Base-by-base conservation (phyloP, 78 protist species). In the Mantamonas sphyraenae region DNA sequence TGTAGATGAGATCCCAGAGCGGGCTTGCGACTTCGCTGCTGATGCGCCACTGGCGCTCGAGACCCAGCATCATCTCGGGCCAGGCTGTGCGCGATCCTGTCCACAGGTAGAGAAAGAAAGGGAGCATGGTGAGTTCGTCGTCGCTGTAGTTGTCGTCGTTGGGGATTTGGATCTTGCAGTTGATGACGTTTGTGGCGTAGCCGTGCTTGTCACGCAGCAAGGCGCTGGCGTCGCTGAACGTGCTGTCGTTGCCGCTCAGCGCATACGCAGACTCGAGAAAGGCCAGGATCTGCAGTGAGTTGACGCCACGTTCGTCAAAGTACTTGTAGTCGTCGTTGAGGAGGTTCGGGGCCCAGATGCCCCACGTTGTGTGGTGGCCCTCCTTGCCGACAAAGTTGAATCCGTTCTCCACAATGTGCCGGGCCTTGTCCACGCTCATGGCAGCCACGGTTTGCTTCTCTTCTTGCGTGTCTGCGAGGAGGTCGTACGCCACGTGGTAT, bases 331-430 rank as follows among this genome's bases (percentile, higher is more conserved):
- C 43, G 68, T 60, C 38, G 58, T 71, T 60, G 33, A 71, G 51
- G 26, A 1, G 0, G 30, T 7, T 60, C 1, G 76, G 76, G 2
- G 2, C 58, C 76, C 76, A 71, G 37, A 24, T 31, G 24, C 76
- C 76, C 76, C 76, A 71, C 31, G 17, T 22, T n/a, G 76, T 71
- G 47, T 33, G 68, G 30, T 58, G 31, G 39, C 76, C 76, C 2
- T 3, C 5, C 24, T 28, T 56, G 26, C 30, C 68, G 33, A 59
- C 9, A 22, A 71, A 39, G 68, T 2, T 0, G 59, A 62, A 42
- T 28, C 28, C 26, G 68, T 71, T 34, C 35, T 34, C 20, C 38
- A 50, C 68, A 45, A 71, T 71, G 61, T 43, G 4, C 19, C 9
- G 0, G 33, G 43, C 39, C 16, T 60, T 50, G n/a, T 58, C 57